A percentile compares a stretch with the other conserved stretches of the same genome.
These are phyloP conservation scores for Hypoxylon subgilvum DNA, from an alignment of 495 filamentous ascomycete species.

Conservation along the genomic window DNA sequence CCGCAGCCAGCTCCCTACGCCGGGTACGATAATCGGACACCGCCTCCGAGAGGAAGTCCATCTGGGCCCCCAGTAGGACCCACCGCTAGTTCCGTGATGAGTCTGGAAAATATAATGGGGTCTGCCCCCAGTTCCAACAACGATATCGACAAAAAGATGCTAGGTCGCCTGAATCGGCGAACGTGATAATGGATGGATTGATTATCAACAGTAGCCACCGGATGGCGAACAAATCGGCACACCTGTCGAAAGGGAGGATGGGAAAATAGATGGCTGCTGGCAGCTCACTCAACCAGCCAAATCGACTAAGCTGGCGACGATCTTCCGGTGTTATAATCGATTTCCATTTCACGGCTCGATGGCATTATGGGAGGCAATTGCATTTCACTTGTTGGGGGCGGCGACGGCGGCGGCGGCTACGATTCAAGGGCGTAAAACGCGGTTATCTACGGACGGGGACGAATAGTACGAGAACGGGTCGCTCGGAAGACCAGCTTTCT, in stretches of 20 bases:
- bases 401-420: constrained; percentile 18
- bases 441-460: constrained; percentile 19
- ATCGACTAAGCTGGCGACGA: constrained; percentile 14
- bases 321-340: constrained; percentile 27
- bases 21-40: constrained; percentile 34
- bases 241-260: neutral
- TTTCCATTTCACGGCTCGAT: constrained; percentile 22
- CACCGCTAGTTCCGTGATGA: constrained; percentile 50
- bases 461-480: constrained; percentile 18
- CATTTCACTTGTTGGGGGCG: constrained; percentile 23
- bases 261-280: constrained; percentile 37
- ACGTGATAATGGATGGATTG: constrained; percentile 7
- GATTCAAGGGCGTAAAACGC: constrained; percentile 31
- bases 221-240: constrained; percentile 18
- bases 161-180: constrained; percentile 44
- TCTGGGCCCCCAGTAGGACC: constrained; percentile 33
- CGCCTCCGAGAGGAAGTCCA: constrained; percentile 36
- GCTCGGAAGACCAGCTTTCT: constrained; percentile 26
- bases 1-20: constrained; percentile 32
- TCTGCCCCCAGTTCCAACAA: constrained; percentile 30
- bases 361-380: constrained; percentile 32
- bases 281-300: constrained; percentile 20
- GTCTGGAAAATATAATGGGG: constrained; percentile 51
- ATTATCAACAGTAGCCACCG: constrained; percentile 8
- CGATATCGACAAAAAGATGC: constrained; percentile 55